Base-by-base conservation (phyloP, 306 rosid species). In the Vachellia pachyceras region DNA sequence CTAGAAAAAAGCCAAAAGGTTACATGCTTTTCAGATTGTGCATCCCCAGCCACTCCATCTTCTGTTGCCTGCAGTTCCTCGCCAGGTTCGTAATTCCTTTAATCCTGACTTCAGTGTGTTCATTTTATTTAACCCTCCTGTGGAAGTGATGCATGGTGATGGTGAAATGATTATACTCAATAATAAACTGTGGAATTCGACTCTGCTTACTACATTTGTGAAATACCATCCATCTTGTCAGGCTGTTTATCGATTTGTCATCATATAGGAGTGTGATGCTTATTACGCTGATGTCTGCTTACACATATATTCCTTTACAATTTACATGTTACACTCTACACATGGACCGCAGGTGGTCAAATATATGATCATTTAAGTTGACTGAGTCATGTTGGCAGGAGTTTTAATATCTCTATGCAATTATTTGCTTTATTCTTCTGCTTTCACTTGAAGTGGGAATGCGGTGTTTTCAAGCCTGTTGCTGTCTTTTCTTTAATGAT, bases 11-110 rank as follows among this genome's bases (percentile, higher is more conserved):
- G 95, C 79, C 97, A 97, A 0, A 84, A 88, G 80, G 82, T 85
- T 10, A 39, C 75, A 6, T 90, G 88, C 40, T 88, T 90, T 73
- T 83, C 92, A 14, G 97, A 87, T 57, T 94, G 97, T 83, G 91
- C 94, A 73, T 96, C 98, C 45, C 99, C 99, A 69, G 92, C 97
- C 36, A 96, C 98, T 57, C 99, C 99, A 78, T 96, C 98, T 69
- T 90, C 99, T 81, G 92, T 94, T 86, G 95, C 94, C 55, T 96
- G 97, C 85, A 96, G 99, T 85, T 94, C 99, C 79, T 94, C 97
- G 13, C 93, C 98, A 81, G 99, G 99, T 96, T 82, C 60, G 69
- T 73, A 44, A 45, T 44, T 5, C 35, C n/a, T 22, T 45, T 25
- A 13, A 33, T 42, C 57, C 57, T 18, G 8, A 64, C 49, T 64